Evolutionary conservation across 179 eudicot species (phyloP).

Genomic region (Dionaea muscipula): DNA sequence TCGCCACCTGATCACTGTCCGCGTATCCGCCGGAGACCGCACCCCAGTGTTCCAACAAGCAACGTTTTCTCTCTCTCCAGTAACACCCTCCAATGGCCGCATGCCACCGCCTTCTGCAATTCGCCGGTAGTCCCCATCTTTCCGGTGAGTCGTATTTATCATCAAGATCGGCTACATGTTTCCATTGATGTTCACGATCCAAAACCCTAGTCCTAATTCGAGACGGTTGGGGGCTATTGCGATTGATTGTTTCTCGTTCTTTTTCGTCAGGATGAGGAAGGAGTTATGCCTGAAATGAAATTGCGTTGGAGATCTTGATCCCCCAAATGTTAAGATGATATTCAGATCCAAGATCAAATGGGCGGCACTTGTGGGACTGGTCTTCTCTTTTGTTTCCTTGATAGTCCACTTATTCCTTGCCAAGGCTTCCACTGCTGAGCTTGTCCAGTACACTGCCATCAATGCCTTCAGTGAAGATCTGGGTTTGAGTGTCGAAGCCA

Average conservation of each 20-base stretch:
- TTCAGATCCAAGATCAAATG: constrained; percentile 82
- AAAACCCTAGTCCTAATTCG: too few species aligned
- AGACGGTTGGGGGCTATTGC: too few species aligned
- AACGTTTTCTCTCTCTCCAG: too few species aligned
- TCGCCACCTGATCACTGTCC: too few species aligned
- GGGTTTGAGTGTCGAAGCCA: constrained; percentile 19
- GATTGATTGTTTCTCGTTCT: not conserved
- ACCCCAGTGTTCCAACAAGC: too few species aligned
- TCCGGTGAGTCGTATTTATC: too few species aligned
- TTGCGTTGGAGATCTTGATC: not conserved
- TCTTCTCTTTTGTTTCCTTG: constrained; percentile 59
- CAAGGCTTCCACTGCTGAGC: constrained; percentile 47
- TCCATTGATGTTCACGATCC: too few species aligned
- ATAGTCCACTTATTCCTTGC: constrained; percentile 70
- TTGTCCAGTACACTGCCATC: constrained; percentile 32
- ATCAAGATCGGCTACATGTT: too few species aligned
- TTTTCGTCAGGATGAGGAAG: constrained; percentile 15
- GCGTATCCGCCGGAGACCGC: too few species aligned
- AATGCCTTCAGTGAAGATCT: constrained; percentile 51
- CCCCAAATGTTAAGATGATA: constrained; percentile 24
- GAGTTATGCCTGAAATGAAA: constrained; percentile 14
- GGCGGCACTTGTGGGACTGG: constrained; percentile 71
- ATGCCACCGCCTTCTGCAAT: too few species aligned
- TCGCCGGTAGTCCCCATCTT: too few species aligned
- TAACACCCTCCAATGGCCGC: too few species aligned